Conservation (phyloP, 805 yeast genomes). For the Wickerhamiella allomyrinae region DNA sequence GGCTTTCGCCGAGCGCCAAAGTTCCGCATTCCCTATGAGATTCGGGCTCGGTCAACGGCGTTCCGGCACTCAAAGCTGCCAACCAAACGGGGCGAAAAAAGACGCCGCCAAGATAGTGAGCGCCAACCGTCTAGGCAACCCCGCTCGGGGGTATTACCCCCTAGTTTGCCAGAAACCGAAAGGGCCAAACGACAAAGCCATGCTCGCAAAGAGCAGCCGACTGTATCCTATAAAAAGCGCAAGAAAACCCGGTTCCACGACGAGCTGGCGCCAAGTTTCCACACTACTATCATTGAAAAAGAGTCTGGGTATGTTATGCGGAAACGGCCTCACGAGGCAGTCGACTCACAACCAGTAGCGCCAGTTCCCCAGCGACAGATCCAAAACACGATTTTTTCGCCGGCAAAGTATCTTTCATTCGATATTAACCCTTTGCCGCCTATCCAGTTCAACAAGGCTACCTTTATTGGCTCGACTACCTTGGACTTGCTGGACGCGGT, state of each 20-base stretch:
- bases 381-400: not conserved
- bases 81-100: no score
- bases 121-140: no score
- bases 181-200: no score
- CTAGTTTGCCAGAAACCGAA: no score
- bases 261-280: not conserved
- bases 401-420: not conserved
- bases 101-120: no score
- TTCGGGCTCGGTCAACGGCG: not conserved
- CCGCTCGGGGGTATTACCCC: no score
- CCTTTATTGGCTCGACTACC: slow-evolving; percentile 11
- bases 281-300: slow-evolving; percentile 5
- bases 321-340: slow-evolving; percentile 5
- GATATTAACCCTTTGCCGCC: not conserved
- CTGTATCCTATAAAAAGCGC: not conserved
- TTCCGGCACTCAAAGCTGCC: no score
- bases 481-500: slow-evolving; percentile 3
- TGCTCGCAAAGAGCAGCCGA: no score
- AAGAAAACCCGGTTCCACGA: not conserved
- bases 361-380: not conserved
- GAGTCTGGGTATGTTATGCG: not conserved
- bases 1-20: not conserved
- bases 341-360: not conserved
- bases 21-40: not conserved
- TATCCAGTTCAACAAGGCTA: not conserved